phyloP scores from a whole-genome alignment of 148 eudicot species.

The Rhododendron kiyosumense region DNA sequence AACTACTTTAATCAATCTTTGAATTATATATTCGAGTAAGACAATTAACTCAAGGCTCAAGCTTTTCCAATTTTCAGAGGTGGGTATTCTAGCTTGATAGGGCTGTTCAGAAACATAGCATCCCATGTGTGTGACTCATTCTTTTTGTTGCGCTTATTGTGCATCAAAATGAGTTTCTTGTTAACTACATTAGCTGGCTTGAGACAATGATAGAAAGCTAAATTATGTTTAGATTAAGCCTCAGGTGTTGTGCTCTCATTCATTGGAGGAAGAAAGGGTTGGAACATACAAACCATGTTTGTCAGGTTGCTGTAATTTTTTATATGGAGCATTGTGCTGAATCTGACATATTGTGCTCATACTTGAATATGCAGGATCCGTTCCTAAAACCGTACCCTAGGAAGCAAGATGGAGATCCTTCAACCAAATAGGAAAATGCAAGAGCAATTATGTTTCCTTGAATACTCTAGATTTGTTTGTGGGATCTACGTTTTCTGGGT shows the following conservation, averaged over 20 bases:
- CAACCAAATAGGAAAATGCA: constrained; percentile 23
- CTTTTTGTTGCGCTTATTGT: not conserved
- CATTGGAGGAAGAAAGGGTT: not conserved
- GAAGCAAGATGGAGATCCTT: constrained; percentile 26
- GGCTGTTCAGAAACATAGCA: not conserved
- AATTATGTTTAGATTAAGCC: not conserved
- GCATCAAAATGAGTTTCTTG: not conserved
- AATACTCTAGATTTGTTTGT: constrained; percentile 2
- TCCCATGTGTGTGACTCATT: not conserved
- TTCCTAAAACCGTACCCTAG: constrained; percentile 21
- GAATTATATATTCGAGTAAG: not conserved
- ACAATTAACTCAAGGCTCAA: not conserved
- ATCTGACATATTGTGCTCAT: not conserved
- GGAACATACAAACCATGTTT: not conserved
- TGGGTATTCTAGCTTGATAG: not conserved
- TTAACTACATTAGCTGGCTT: not conserved
- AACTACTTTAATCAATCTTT: not conserved
- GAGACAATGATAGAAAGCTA: not conserved
- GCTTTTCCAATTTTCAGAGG: not conserved
- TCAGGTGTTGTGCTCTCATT: not conserved
- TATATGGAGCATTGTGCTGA: not conserved
- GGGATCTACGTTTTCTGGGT: not conserved
- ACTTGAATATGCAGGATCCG: constrained; percentile 29
- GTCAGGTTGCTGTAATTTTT: not conserved
- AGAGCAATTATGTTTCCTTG: not conserved